Evolutionary conservation across 768 basidiomycete species (phyloP).

Genomic region (Leccinum truebloodii): DNA sequence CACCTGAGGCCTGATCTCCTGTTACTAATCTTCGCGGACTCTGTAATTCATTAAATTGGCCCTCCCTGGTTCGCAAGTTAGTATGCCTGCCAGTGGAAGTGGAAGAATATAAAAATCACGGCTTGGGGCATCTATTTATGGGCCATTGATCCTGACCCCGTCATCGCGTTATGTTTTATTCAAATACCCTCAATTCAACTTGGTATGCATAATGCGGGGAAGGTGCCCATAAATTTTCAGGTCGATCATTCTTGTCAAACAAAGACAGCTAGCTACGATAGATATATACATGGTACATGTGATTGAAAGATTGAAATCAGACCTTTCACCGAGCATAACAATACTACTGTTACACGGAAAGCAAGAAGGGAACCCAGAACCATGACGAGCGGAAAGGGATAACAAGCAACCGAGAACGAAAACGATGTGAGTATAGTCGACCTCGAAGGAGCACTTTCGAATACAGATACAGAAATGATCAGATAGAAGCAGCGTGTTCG

Average conservation of each 20-base stretch:
- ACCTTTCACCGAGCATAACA: not conserved
- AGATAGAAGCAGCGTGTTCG: constrained; percentile 9
- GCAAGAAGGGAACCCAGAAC: not conserved
- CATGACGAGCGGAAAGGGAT: not conserved
- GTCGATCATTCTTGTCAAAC: not conserved
- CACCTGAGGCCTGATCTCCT: no score
- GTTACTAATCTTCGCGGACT: no score
- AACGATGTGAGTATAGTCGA: not conserved
- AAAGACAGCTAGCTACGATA: not conserved
- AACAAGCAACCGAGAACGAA: not conserved
- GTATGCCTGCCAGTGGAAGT: no score
- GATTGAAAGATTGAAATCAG: not conserved
- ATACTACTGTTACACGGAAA: not conserved
- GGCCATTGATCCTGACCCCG: not conserved
- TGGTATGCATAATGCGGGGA: not conserved
- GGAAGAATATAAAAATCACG: no score
- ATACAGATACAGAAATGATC: not conserved
- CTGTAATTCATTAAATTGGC: not conserved
- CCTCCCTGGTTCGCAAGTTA: not conserved
- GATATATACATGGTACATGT: not conserved
- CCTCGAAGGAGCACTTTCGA: not conserved
- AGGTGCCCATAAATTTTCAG: not conserved
- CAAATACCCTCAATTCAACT: not conserved
- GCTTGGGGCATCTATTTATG: no score
- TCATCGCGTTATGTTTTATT: not conserved